phyloP scores from a whole-genome alignment of 305 asterid genomes.

The Solanum hybrid region DNA sequence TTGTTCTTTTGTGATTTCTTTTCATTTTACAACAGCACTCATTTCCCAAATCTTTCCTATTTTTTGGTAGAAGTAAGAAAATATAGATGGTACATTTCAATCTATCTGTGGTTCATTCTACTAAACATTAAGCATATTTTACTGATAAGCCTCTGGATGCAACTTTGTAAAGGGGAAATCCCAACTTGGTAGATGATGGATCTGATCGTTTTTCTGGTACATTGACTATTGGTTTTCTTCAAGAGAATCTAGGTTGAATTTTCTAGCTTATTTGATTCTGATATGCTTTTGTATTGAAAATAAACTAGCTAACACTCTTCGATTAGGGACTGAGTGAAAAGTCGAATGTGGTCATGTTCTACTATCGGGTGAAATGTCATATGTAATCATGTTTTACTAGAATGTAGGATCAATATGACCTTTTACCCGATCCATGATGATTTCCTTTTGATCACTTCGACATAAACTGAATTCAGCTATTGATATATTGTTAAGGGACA shows the following conservation, averaged over 20 bases:
- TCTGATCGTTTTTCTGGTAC: neutral
- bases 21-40: neutral
- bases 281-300: neutral
- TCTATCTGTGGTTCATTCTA: neutral
- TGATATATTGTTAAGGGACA: no score
- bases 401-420: no score
- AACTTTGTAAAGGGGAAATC: neutral
- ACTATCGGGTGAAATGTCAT: neutral
- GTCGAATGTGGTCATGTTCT: neutral
- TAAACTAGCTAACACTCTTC: neutral
- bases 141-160: neutral
- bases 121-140: neutral
- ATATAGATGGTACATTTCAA: neutral
- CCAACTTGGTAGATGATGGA: neutral
- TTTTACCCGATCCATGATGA: no score
- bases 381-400: no score
- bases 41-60: neutral
- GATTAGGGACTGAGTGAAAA: neutral
- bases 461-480: no score
- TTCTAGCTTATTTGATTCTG: neutral
- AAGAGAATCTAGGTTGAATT: neutral
- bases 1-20: neutral
- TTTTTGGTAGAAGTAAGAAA: neutral
- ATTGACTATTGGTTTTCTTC: neutral
- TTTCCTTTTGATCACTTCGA: no score